Evolutionary conservation across 805 yeast genomes (phyloP), one percentile per base, ranked within the genome.

Genomic region (Monosporozyma aerobia): DNA sequence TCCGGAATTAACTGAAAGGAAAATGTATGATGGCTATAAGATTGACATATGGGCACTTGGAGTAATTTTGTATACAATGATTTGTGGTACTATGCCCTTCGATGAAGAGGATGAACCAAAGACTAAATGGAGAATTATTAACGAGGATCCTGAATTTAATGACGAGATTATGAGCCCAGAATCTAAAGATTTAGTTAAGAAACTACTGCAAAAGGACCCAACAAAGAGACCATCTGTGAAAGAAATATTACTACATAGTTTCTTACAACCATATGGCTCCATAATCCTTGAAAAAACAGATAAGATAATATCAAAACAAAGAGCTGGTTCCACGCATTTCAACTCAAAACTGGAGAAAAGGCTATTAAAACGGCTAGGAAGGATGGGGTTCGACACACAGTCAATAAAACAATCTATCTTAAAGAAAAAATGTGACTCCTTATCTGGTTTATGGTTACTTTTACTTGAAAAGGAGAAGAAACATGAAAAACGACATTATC

Each of bases 41-140:
- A 81, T 83, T 2, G 99, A 92, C 65, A 81, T 87, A 6, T 92
- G 99, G 99, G 81, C 97, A 0, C 69, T 92, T 56, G 99, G 99
- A 0, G 80, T 94, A 10, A 89, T 94, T 14, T 69, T 92, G 8
- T 94, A 84, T 64, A 90, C 97, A 0, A 75, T 92, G 77, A 63
- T 88, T 0, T 80, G 84, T 52, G 97, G 97, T 0, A 80, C 81
- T 54, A 83, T 92, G 85, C 99, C 99, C 0, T 92, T 90, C 70
- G 92, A 85, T 61, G 96, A 90, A 44, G 86, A 82, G 16, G 87
- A 81, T 56, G 90, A 83, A 23, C 63, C 77, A 44, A 76, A 70
- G 49, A 83, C 87, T 0, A 80, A 80, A 57, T 67, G 70, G 58
- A 77, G 77, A 56, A 86, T 92, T 45, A 69, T 87, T 6, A 72